Evolutionary conservation across 148 eudicot species (phyloP), one percentile per base, ranked within the genome.

Genomic region (Rhododendron vialii): DNA sequence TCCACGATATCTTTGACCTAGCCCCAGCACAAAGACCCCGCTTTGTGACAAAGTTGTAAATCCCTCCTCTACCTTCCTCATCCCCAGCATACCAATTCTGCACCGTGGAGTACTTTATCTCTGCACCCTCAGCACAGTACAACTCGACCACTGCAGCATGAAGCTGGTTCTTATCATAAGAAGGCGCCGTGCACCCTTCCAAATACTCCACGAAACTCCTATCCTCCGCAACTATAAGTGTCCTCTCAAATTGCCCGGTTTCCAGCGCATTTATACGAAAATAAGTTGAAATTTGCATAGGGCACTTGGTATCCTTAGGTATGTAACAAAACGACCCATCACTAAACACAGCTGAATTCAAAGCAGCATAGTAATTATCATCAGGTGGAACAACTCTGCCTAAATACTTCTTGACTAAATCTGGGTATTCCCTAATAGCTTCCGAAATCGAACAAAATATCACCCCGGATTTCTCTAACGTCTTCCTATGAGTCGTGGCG

Each of bases 41-140:
- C 88, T 97, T 97, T 0, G 99, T 97, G n/a, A 97, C 99, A 86
- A 97, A 95, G 83, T 97, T 97, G 83, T 90, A 95, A 8, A 95
- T 92, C 88, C 98, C 99, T 6, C 99, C 99, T 78, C 7, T 90
- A 59, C 99, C 98, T 78, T 97, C 89, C 83, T 92, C 96, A 89
- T 97, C 98, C 22, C 99, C 98, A 57, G 98, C 96, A 87, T 94
- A 97, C 98, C 96, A 97, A 89, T 94, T 95, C 88, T 97, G 99
- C 17, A 97, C 98, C 0, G 96, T 97, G 20, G 98, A 97, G 84
- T 94, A 95, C 92, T 93, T 93, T 43, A 95, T 97, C 91, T 94
- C 91, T 0, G 98, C 98, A 55, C 90, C 98, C 85, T 87, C 88
- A 86, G 86, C 92, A 86, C 96, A 95, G 81, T 97, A 91, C 85